These are phyloP conservation scores for Curvularia verruculosa DNA, from an alignment of 2,329 filamentous ascomycete species.

Conservation along the genomic window DNA sequence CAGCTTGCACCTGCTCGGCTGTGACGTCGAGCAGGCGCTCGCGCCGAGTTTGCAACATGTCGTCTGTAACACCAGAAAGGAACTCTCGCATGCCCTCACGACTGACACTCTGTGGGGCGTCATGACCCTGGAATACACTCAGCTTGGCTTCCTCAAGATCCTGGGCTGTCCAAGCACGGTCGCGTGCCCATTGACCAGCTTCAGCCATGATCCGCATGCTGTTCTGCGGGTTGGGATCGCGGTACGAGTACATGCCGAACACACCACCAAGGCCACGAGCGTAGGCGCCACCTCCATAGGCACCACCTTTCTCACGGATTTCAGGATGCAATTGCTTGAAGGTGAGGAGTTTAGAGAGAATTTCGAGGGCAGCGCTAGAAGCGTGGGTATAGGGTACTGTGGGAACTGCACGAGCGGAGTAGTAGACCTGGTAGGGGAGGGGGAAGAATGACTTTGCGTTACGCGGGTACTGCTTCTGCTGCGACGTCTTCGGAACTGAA, in stretches of 20 bases:
- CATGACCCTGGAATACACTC: slow-evolving; percentile 87
- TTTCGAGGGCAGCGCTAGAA: slow-evolving; percentile 79
- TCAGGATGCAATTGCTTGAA: slow-evolving; percentile 97
- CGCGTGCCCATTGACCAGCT: slow-evolving; percentile 80
- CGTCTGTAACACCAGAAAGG: slow-evolving; percentile 80
- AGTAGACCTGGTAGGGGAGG: slow-evolving; percentile 96
- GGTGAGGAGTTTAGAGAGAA: slow-evolving; percentile 88
- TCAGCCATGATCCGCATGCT: slow-evolving; percentile 83
- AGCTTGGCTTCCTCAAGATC: slow-evolving; percentile 97
- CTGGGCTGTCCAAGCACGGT: slow-evolving; percentile 78
- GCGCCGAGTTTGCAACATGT: slow-evolving; percentile 85
- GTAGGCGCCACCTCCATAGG: slow-evolving; percentile 91
- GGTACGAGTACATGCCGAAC: slow-evolving; percentile 96
- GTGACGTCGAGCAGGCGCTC: slow-evolving; percentile 87
- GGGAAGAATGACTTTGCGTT: slow-evolving; percentile 82
- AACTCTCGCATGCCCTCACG: slow-evolving; percentile 87
- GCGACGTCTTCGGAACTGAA: slow-evolving; percentile 37
- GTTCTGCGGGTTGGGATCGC: slow-evolving; percentile 92
- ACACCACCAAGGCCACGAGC: slow-evolving; percentile 78
- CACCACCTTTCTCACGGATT: slow-evolving; percentile 95
- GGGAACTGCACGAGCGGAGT: slow-evolving; percentile 80
- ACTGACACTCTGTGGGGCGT: slow-evolving; percentile 86
- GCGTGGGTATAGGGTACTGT: slow-evolving; percentile 82
- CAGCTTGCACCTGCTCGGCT: slow-evolving; percentile 77
- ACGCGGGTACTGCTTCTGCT: slow-evolving; percentile 47